Conservation (phyloP, 2,329 filamentous ascomycete genomes). For the Fusarium hainanense region DNA sequence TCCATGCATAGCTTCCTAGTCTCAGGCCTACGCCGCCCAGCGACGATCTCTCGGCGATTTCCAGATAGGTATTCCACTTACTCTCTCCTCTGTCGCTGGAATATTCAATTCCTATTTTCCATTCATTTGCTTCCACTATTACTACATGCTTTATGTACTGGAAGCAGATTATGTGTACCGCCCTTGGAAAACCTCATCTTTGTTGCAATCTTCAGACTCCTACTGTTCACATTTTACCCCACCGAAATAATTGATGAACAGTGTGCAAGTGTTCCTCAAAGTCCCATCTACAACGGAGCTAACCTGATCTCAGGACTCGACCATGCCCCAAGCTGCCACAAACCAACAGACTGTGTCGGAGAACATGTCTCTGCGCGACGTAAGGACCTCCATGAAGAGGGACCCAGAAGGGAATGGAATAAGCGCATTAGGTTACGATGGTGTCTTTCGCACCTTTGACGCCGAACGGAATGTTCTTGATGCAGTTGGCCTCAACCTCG, state of each 20-base stretch:
- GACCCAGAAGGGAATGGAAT: not conserved
- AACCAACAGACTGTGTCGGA: not conserved
- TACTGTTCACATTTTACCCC: not conserved
- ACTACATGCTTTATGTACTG: not conserved
- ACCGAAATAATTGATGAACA: not conserved
- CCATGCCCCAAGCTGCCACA: not conserved
- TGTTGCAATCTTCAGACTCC: not conserved
- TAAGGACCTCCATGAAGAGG: not conserved
- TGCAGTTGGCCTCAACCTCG: not conserved
- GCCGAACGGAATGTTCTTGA: not conserved
- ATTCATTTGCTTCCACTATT: not conserved
- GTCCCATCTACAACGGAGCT: rapidly evolving
- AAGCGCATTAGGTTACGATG: conserved; percentile 2
- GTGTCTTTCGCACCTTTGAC: conserved; percentile 5
- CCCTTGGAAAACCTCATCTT: not conserved
- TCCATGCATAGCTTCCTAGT: not conserved
- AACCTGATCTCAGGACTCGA: not conserved
- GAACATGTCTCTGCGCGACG: not conserved
- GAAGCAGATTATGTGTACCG: not conserved
- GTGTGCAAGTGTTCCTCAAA: not conserved
- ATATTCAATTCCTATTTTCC: rapidly evolving
- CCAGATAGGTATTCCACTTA: not conserved
- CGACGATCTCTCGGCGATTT: not conserved
- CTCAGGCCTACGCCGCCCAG: too few relatives aligned
- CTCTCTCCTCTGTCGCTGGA: not conserved